Evolutionary conservation across 306 rosid genomes (phyloP).

Genomic region (Trichosanthes cucumerina): DNA sequence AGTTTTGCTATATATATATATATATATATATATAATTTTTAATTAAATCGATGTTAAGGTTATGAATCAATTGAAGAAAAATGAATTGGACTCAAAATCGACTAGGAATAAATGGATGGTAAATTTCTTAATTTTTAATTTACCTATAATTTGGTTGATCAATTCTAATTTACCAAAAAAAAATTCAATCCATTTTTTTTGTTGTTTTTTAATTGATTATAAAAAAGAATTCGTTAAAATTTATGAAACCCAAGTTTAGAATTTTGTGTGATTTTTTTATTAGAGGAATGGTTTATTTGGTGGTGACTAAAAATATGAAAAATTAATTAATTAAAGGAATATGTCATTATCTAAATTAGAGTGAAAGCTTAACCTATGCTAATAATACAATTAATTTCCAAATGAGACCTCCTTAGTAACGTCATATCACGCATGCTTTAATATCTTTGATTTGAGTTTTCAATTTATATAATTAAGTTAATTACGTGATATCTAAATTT

Average conservation of each 20-base stretch:
- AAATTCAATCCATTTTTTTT: background rate
- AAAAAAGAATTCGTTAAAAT: background rate
- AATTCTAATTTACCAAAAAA: background rate
- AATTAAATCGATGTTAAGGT: background rate
- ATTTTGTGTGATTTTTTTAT: background rate
- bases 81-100: too few species aligned
- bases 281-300: background rate
- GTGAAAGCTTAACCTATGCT: constrained; percentile 1
- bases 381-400: background rate
- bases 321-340: background rate
- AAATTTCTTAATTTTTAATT: too few species aligned
- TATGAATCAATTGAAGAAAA: background rate
- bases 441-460: background rate
- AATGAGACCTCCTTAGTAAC: background rate
- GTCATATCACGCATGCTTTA: background rate
- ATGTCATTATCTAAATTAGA: background rate
- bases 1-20: too few species aligned
- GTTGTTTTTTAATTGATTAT: background rate
- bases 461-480: background rate
- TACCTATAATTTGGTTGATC: background rate
- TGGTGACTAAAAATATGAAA: background rate
- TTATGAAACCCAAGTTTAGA: background rate
- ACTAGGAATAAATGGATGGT: too few species aligned
- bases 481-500: background rate
- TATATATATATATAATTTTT: too few species aligned